These are phyloP conservation scores for Rhizophagus sp. DNA, from an alignment of 192 early-diverging fungal species.

Conservation along the genomic window DNA sequence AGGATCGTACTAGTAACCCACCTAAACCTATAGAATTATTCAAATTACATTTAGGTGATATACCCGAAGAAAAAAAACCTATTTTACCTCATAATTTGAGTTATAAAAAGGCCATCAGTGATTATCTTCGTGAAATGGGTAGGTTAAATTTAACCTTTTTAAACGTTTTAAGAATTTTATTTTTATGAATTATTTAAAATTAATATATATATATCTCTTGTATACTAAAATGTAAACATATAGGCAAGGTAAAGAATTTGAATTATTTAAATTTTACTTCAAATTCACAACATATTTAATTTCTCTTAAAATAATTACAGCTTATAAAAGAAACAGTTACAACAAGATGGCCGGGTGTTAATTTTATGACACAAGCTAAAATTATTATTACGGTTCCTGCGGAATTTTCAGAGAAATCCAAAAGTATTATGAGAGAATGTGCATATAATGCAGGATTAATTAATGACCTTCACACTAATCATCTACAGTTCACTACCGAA, in stretches of 20 bases:
- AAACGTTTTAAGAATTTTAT: background rate
- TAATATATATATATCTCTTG: background rate
- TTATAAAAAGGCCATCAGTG: conserved; percentile 51
- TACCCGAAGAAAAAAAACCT: conserved; percentile 42
- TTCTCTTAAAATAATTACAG: background rate
- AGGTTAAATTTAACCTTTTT: background rate
- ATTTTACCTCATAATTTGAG: conserved; percentile 48
- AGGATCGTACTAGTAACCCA: background rate
- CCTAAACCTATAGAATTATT: conserved; percentile 6
- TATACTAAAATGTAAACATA: background rate
- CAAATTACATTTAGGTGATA: conserved; percentile 41
- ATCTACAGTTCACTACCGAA: background rate
- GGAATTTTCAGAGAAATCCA: conserved; percentile 55
- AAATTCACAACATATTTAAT: background rate
- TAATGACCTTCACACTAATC: background rate
- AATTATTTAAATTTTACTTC: background rate
- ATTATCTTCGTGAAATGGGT: conserved; percentile 44
- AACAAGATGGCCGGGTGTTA: conserved; percentile 5
- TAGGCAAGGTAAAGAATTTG: background rate
- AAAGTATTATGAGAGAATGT: conserved; percentile 54
- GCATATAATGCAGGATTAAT: conserved; percentile 50
- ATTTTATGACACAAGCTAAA: conserved; percentile 5
- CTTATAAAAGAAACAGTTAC: conserved; percentile 13
- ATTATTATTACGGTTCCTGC: conserved; percentile 50
- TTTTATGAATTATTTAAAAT: background rate